Evolutionary conservation across 2,329 filamentous ascomycete species (phyloP).

Genomic region (Epicoccum nigrum): DNA sequence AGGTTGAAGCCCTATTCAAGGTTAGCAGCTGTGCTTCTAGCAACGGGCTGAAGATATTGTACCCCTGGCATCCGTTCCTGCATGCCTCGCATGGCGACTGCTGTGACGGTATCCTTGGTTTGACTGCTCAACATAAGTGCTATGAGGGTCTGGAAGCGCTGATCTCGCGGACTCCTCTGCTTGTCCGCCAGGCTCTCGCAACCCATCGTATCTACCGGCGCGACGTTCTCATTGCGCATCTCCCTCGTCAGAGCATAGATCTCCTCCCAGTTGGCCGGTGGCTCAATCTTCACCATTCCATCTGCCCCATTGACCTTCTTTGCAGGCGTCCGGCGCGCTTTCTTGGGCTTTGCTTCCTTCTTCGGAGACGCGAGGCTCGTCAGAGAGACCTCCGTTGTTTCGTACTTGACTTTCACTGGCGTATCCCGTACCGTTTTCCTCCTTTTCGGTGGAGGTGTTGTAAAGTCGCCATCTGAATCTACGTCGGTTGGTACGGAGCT

Average conservation of each 20-base stretch:
- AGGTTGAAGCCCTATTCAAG: constrained; percentile 64
- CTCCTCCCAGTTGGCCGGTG: constrained; percentile 81
- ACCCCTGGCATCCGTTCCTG: constrained; percentile 72
- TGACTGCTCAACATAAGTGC: constrained; percentile 90
- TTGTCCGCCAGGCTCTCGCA: constrained; percentile 77
- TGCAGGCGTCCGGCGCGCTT: constrained; percentile 46
- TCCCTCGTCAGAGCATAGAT: constrained; percentile 78
- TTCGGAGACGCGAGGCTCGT: constrained; percentile 31
- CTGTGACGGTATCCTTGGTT: constrained; percentile 91
- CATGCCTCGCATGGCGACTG: constrained; percentile 78
- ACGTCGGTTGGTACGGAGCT: constrained; percentile 39
- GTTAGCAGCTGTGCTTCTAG: not conserved
- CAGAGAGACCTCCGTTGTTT: constrained; percentile 25
- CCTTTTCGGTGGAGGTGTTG: constrained; percentile 49
- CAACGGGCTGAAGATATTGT: not conserved
- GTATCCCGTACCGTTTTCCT: constrained; percentile 51
- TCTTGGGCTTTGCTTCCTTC: constrained; percentile 35
- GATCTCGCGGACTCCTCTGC: constrained; percentile 58
- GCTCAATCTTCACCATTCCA: constrained; percentile 55
- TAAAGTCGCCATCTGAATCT: constrained; percentile 30
- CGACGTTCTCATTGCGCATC: constrained; percentile 75
- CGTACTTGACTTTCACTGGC: constrained; percentile 41
- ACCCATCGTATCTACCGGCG: constrained; percentile 97
- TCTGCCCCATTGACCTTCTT: constrained; percentile 40
- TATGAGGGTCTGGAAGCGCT: constrained; percentile 84